Conservation (phyloP, 495 filamentous ascomycete species). For the Penicillium lagena region DNA sequence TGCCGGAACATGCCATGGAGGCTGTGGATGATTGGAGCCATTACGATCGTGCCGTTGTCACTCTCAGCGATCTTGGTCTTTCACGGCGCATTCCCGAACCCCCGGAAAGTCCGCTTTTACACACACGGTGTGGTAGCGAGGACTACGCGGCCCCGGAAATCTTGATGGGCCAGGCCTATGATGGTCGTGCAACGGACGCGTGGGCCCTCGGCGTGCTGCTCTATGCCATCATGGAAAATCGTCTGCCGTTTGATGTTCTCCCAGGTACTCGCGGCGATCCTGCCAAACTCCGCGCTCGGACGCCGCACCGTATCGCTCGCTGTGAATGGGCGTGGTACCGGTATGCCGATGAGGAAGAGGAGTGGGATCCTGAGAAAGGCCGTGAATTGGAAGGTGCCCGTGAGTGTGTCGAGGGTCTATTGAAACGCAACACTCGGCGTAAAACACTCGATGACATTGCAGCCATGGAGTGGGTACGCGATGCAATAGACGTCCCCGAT, state of each 20-base stretch:
- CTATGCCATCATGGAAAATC: slow-evolving; percentile 87
- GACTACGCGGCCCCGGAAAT: slow-evolving; percentile 97
- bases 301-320: slow-evolving; percentile 87
- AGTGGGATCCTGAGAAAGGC: slow-evolving; percentile 55
- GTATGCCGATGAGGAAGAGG: slow-evolving; percentile 69
- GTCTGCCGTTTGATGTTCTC: slow-evolving; percentile 84
- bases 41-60: slow-evolving; percentile 74
- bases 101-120: slow-evolving; percentile 64
- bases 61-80: slow-evolving; percentile 89
- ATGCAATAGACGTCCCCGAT: slow-evolving; percentile 63
- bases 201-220: slow-evolving; percentile 93
- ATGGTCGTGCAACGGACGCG: slow-evolving; percentile 85
- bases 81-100: slow-evolving; percentile 71
- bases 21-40: slow-evolving; percentile 54
- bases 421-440: slow-evolving; percentile 72
- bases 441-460: slow-evolving; percentile 67
- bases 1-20: slow-evolving; percentile 50
- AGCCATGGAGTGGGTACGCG: slow-evolving; percentile 66
- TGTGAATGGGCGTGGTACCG: slow-evolving; percentile 92
- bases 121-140: slow-evolving; percentile 88
- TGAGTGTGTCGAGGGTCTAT: slow-evolving; percentile 69
- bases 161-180: slow-evolving; percentile 89
- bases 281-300: slow-evolving; percentile 62
- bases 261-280: slow-evolving; percentile 67
- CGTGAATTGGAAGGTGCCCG: slow-evolving; percentile 65